These are phyloP conservation scores for Mycena belliarum DNA, from an alignment of 768 basidiomycete species.

Conservation along the genomic window DNA sequence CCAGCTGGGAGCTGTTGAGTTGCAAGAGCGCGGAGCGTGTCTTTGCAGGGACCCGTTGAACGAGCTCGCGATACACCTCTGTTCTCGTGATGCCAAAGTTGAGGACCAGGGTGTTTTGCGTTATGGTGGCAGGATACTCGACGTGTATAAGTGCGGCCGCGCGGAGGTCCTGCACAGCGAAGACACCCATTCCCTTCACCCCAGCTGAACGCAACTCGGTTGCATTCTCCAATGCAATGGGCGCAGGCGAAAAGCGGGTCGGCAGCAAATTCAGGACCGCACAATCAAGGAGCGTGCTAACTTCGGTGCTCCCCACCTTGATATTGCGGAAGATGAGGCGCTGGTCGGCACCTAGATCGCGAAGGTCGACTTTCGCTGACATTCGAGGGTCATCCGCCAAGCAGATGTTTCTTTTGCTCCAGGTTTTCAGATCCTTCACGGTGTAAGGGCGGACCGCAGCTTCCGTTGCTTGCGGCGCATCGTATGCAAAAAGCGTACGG, in stretches of 20 bases:
- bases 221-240: conserved; percentile 5
- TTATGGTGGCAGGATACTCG: conserved; percentile 12
- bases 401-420: conserved; percentile 11
- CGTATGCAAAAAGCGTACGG: conserved; percentile 7
- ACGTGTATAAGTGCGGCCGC: conserved; percentile 12
- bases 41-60: conserved; percentile 10
- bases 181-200: conserved; percentile 3
- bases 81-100: conserved; percentile 10
- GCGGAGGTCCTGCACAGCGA: conserved; percentile 11
- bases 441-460: not conserved
- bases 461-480: not conserved
- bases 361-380: conserved; percentile 5
- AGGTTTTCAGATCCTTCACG: conserved; percentile 6
- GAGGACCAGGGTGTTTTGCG: conserved; percentile 18
- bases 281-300: conserved; percentile 18
- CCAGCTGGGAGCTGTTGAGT: conserved; percentile 12
- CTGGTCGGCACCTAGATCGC: conserved; percentile 8
- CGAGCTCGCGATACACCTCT: conserved; percentile 15
- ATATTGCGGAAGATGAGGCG: conserved; percentile 19
- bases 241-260: conserved; percentile 5
- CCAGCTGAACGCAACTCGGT: conserved; percentile 13
- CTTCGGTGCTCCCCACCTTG: conserved; percentile 8
- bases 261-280: conserved; percentile 8
- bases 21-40: conserved; percentile 3
- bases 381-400: conserved; percentile 9